phyloP scores from a whole-genome alignment of 176 grass and related monocot species.

The Ampelocalamus luodianensis region DNA sequence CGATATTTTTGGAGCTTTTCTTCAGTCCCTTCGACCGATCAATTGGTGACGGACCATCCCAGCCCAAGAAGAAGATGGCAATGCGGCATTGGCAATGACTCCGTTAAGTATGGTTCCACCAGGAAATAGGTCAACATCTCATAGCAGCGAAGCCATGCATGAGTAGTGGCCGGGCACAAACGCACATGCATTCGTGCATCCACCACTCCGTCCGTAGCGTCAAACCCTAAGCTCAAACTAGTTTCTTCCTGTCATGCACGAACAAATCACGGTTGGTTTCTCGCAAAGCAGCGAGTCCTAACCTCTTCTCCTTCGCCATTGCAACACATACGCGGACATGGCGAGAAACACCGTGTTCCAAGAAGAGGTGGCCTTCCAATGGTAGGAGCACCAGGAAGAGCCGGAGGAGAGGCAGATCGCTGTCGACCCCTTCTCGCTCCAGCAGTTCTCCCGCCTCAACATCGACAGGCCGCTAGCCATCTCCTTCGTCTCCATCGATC shows the following conservation, averaged over 20 bases:
- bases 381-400: conserved; percentile 35
- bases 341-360: conserved; percentile 26
- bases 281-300: background rate
- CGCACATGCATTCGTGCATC: background rate
- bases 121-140: background rate
- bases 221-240: background rate
- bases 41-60: background rate
- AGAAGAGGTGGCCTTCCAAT: conserved; percentile 24
- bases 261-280: background rate
- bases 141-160: background rate
- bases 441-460: conserved; percentile 56
- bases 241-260: background rate
- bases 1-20: background rate
- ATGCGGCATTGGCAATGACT: too few relatives aligned
- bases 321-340: conserved; percentile 17
- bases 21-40: background rate
- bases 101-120: too few relatives aligned
- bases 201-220: background rate
- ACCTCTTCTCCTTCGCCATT: background rate
- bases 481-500: conserved; percentile 57
- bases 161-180: background rate
- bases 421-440: conserved; percentile 53
- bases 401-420: conserved; percentile 48
- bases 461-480: conserved; percentile 64
- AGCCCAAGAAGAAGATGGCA: background rate